Percentiles rank a stretch among this genome's conserved stretches.
Evolutionary conservation across 805 yeast genomes (phyloP).

Genomic region (Phaffomyces antillensis): DNA sequence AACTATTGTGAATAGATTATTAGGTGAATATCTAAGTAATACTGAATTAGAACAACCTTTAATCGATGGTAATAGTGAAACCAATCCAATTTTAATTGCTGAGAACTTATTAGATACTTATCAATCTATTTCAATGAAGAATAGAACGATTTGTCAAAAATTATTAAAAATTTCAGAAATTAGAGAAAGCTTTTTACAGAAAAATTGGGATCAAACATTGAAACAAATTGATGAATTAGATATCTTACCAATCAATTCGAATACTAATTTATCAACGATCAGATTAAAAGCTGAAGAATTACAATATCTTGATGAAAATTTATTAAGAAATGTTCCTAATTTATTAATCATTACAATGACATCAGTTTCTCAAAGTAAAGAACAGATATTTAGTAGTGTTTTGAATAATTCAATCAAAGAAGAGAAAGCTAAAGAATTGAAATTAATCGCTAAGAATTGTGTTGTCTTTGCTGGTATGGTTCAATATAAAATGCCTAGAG

Average conservation of each 20-base stretch:
- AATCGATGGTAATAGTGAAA: slow-evolving; percentile 35
- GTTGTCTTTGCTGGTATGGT: slow-evolving; percentile 95
- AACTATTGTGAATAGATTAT: slow-evolving; percentile 58
- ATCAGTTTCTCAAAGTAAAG: slow-evolving; percentile 54
- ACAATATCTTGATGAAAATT: slow-evolving; percentile 54
- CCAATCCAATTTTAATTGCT: slow-evolving; percentile 33
- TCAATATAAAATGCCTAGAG: slow-evolving; percentile 85
- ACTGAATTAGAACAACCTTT: slow-evolving; percentile 58
- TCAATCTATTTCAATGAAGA: slow-evolving; percentile 53
- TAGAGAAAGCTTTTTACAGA: slow-evolving; percentile 47
- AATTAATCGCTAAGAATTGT: slow-evolving; percentile 70
- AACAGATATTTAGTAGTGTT: slow-evolving; percentile 29
- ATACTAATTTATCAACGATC: slow-evolving; percentile 28
- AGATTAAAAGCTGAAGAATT: slow-evolving; percentile 67
- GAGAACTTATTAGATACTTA: slow-evolving; percentile 35
- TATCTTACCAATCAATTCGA: slow-evolving; percentile 52
- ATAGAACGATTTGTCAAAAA: slow-evolving; percentile 57
- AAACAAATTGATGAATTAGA: slow-evolving; percentile 50
- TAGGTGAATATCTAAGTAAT: slow-evolving; percentile 71
- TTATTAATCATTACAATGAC: slow-evolving; percentile 77
- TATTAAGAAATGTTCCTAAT: slow-evolving; percentile 75
- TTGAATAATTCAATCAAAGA: slow-evolving; percentile 42
- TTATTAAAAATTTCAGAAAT: slow-evolving; percentile 64
- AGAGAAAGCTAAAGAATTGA: slow-evolving; percentile 48
- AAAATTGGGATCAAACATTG: slow-evolving; percentile 55